Base-by-base conservation (phyloP, 164 flowering plant genomes). In the Echeveria elegans region DNA sequence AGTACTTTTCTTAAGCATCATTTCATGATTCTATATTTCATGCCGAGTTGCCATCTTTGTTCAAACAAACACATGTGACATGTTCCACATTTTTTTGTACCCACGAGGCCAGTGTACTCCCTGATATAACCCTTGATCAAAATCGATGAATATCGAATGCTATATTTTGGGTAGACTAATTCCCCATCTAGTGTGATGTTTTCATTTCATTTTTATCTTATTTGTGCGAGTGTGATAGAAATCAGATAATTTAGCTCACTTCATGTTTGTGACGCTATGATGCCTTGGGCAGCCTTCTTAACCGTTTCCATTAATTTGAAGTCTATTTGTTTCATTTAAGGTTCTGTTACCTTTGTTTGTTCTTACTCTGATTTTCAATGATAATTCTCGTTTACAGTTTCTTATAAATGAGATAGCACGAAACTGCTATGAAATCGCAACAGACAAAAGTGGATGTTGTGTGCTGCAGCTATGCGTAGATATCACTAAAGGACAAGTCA, bases 371-470 rank as follows among this genome's bases (percentile, higher is more conserved):
- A 10, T 56, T 34, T 34, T 48, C 50, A 4, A 34, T 47, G 5
- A 31, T 66, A 28, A 29, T 21, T 48, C 41, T 38, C 8, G 68
- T 21, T 69, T 68, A 69, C 81, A 81, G 83, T 36, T 38, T 73
- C 66, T 81, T 60, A 21, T 81, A 63, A 53, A 76, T 28, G 72
- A 56, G 48, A 52, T 80, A 64, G 79, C 77, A 26, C 61, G 69
- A 0, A 60, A 77, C 64, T 80, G 72, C 37, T 64, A 56, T 29
- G 70, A 21, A 26, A 63, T 82, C 24, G 83, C 86, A 14, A 80
- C 69, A 1, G 74, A 82, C n/a, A 69, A 66, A 68, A 63, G 64
- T 24, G 86, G 86, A 1, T 82, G 85, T 52, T 79, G 82, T 61
- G 76, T 76, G 28, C 59, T 80, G 38, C 79, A 80, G 50, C 31